phyloP scores from a whole-genome alignment of 768 basidiomycete genomes.

The Fomitopsis pulvina region DNA sequence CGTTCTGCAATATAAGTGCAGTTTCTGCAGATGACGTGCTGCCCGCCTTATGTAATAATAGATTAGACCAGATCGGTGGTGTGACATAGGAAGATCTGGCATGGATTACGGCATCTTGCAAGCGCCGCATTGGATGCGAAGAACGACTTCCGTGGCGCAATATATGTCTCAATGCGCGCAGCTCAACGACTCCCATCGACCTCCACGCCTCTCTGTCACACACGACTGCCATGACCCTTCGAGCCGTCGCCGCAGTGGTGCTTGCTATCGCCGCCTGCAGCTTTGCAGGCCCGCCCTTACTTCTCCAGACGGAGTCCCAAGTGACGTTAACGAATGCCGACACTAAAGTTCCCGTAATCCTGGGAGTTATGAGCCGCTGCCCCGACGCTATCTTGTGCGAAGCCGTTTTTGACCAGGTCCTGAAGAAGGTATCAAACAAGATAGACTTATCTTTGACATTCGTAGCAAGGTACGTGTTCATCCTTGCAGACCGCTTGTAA shows the following conservation, averaged over 20 bases:
- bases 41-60: too few species aligned
- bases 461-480: constrained; percentile 56
- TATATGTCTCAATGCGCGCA: neutral
- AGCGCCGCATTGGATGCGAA: too few species aligned
- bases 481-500: too few species aligned
- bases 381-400: constrained; percentile 85
- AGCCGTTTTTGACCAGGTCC: constrained; percentile 63
- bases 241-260: neutral
- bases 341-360: constrained; percentile 42
- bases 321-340: constrained; percentile 1
- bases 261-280: neutral
- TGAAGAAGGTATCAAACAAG: constrained; percentile 54
- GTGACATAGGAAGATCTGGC: too few species aligned
- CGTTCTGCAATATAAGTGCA: too few species aligned
- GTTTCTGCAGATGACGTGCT: too few species aligned
- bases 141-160: neutral
- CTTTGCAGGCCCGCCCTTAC: constrained; percentile 1
- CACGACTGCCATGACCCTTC: constrained; percentile 6
- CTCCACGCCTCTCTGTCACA: neutral
- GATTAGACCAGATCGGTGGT: too few species aligned
- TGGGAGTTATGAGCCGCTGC: constrained; percentile 66
- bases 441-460: constrained; percentile 66
- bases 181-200: neutral
- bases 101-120: too few species aligned
- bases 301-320: constrained; percentile 3